phyloP scores from a whole-genome alignment of 192 early-diverging fungal genomes.

The Anaeromyces robustus region DNA sequence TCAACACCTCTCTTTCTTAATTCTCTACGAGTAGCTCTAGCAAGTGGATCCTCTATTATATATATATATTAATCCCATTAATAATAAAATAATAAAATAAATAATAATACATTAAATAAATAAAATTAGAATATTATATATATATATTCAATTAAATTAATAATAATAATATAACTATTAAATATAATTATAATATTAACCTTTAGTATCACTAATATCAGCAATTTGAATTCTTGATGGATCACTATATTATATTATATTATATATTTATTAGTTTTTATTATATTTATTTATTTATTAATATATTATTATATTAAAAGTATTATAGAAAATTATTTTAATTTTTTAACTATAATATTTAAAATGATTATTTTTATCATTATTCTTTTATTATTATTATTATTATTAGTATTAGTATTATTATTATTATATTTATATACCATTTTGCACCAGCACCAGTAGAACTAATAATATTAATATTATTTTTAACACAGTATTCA shows the following conservation, averaged over 20 bases:
- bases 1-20: conserved; percentile 57
- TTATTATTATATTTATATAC: too few relatives aligned
- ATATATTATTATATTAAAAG: too few relatives aligned
- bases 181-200: conserved; percentile 15
- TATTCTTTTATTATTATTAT: too few relatives aligned
- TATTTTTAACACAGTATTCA: conserved; percentile 61
- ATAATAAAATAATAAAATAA: too few relatives aligned
- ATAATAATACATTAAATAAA: too few relatives aligned
- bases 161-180: neutral
- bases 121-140: neutral
- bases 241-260: conserved; percentile 23
- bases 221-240: conserved; percentile 92
- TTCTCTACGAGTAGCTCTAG: conserved; percentile 62
- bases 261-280: too few relatives aligned
- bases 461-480: conserved; percentile 68
- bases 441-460: conserved; percentile 98
- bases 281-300: too few relatives aligned
- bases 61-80: neutral
- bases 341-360: too few relatives aligned
- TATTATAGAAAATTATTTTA: too few relatives aligned
- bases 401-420: too few relatives aligned
- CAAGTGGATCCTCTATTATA: conserved; percentile 74
- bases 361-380: too few relatives aligned
- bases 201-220: conserved; percentile 82
- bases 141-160: neutral